Base-by-base conservation (phyloP, 495 filamentous ascomycete species). In the Lepidopterella palustris region DNA sequence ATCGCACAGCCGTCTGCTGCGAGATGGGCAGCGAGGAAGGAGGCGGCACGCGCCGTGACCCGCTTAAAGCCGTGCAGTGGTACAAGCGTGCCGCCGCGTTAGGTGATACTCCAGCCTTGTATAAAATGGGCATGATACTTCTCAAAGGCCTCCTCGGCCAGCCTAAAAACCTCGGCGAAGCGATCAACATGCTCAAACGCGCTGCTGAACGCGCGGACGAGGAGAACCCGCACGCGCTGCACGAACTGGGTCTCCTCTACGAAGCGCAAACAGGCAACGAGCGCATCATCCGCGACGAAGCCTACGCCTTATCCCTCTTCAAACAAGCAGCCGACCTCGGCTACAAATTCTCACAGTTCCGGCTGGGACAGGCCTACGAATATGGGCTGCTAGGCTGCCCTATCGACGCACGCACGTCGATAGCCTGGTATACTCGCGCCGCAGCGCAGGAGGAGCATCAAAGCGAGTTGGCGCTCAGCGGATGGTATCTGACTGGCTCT, bases 111-210 rank as follows among this genome's bases (percentile, higher is more conserved):
- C 86, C 91, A 0, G 93, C 92, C 24, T 95, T 96, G 91, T 98
- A 96, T 76, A 98, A 98, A 73, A 86, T 97, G 73, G 93, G 93
- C 53, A 92, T 96, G 84, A 96, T 98, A 67, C 77, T 88, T 62
- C 79, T 96, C 26, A 97, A 97, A 71, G 92, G 92, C 21, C 80
- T 97, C n/a, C 82, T 98, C 13, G 92, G 92, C 8, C 92, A 97
- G 71, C 80, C 82, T n/a, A 81, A 79, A 63, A 95, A 90, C 71
- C 82, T 87, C 4, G 81, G 86, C 40, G 93, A 96, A 70, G 92
- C 90, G 15, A 79, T 97, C 26, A 83, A 80, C 42, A 97, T 91
- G 91, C 78, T 98, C 27, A 96, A 96, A 72, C 85, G 91, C 8
- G 93, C 93, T 2, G 92, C 92, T 3, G 91, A 97, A 61, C 82